These are phyloP conservation scores for Phytopythium boreale DNA, from an alignment of 352 stramenopile species.

Conservation along the genomic window DNA sequence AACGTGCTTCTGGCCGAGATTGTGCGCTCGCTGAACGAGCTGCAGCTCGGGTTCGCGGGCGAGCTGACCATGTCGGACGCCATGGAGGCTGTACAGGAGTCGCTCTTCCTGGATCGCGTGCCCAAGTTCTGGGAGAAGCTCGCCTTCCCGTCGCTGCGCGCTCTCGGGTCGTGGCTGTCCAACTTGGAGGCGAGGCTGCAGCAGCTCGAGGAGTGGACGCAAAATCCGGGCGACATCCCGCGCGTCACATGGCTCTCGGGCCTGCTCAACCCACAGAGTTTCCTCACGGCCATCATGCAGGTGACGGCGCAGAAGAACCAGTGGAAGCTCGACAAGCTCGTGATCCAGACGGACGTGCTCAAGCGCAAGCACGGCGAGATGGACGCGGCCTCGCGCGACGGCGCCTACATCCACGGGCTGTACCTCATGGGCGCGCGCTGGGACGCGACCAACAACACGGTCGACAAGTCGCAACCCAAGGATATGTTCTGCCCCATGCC, in stretches of 20 bases:
- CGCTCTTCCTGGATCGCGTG: slow-evolving; percentile 92
- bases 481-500: slow-evolving; percentile 98
- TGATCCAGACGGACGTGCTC: slow-evolving; percentile 96
- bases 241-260: slow-evolving; percentile 95
- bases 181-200: slow-evolving; percentile 91
- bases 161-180: slow-evolving; percentile 91
- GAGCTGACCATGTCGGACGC: slow-evolving; percentile 97
- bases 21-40: slow-evolving; percentile 93
- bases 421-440: slow-evolving; percentile 96
- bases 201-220: slow-evolving; percentile 96
- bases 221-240: slow-evolving; percentile 95
- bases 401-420: slow-evolving; percentile 94
- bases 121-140: slow-evolving; percentile 94
- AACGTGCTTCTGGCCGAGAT: slow-evolving; percentile 96
- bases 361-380: slow-evolving; percentile 93
- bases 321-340: slow-evolving; percentile 96
- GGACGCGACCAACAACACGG: slow-evolving; percentile 88
- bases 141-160: slow-evolving; percentile 91
- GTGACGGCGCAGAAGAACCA: slow-evolving; percentile 97
- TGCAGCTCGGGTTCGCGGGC: slow-evolving; percentile 95
- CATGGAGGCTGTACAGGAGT: slow-evolving; percentile 95
- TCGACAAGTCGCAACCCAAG: slow-evolving; percentile 95
- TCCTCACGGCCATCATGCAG: slow-evolving; percentile 97
- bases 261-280: slow-evolving; percentile 96
- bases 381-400: slow-evolving; percentile 87